Evolutionary conservation across 441 rosid species (phyloP).

Genomic region (Croton setiger): DNA sequence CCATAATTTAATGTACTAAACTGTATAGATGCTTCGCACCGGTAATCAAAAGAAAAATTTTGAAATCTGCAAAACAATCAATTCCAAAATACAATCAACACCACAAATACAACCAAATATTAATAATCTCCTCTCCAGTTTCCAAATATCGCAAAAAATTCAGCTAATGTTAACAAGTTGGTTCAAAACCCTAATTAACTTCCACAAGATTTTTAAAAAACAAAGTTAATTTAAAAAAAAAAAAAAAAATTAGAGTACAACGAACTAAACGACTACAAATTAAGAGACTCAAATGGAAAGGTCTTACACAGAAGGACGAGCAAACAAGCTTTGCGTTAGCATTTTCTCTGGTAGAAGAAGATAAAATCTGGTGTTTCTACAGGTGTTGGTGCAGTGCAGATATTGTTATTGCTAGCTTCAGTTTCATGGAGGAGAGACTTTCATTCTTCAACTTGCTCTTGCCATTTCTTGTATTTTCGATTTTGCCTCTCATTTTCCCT

Average conservation of each 20-base stretch:
- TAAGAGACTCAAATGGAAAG: background rate
- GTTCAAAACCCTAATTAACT: background rate
- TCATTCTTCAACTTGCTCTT: background rate
- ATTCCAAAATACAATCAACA: background rate
- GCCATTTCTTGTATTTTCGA: background rate
- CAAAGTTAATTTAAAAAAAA: too few relatives aligned
- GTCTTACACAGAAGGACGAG: constrained; percentile 28
- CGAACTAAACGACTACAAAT: background rate
- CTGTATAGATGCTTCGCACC: constrained; percentile 33
- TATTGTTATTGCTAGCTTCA: background rate
- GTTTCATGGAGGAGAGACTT: background rate
- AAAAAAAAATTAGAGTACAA: too few relatives aligned
- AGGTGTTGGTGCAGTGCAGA: background rate
- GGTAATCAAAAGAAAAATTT: constrained; percentile 29
- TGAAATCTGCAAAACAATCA: constrained; percentile 40
- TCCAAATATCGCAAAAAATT: background rate
- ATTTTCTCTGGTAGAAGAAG: constrained; percentile 8
- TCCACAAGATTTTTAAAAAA: background rate
- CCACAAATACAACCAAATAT: background rate
- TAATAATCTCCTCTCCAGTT: background rate
- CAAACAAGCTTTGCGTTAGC: constrained; percentile 22
- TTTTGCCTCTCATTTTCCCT: background rate
- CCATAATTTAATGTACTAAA: constrained; percentile 29
- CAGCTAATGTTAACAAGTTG: background rate
- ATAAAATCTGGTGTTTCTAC: background rate